Base-by-base conservation (phyloP, 495 filamentous ascomycete genomes). In the Hypoxylon lienhwacheense region DNA sequence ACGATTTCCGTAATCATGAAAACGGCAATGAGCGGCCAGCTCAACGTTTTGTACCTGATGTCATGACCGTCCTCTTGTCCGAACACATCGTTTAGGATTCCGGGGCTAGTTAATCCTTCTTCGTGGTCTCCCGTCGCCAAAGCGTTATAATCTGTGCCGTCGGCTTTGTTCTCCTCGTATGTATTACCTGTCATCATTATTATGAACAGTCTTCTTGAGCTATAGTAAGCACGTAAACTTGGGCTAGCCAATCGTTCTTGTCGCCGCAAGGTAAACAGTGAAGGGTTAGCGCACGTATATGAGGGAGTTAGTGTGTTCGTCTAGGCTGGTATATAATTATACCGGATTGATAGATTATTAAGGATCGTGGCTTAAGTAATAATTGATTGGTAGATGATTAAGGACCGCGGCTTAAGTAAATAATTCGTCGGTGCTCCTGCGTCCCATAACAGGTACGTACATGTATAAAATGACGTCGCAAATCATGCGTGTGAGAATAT, bases 1-100 rank as follows among this genome's bases (percentile, higher is more conserved):
- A 85, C 76, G 20, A 80, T 82, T 63, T 85, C 82, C 1, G 82
- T 80, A 28, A 85, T 81, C 81, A 85, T 84, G 26, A 85, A 57
- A 15, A 80, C 70, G 4, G 76, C 74, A 10, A 78, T 77, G 36
- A 77, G 69, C 33, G 68, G 66, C 81, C 81, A 84, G 15, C 69
- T 74, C 35, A 83, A 66, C 0, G 80, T 83, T 65, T 80, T 81
- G 66, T 81, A 84, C 55, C 78, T 70, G 53, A 83, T 82, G 50
- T 79, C 60, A 42, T 78, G 63, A 17, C 39, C 40, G 1, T 63
- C 59, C 41, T 66, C 63, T 16, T 44, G 16, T 14, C 63, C 63
- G 48, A 66, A 66, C 11, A 66, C 63, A 28, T 66, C 63, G 5
- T 51, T 35, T 5, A 54, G 41, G 5, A 63, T 10, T 4, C 34